Evolutionary conservation across 805 yeast species (phyloP).

Genomic region (Pichia kluyveri): DNA sequence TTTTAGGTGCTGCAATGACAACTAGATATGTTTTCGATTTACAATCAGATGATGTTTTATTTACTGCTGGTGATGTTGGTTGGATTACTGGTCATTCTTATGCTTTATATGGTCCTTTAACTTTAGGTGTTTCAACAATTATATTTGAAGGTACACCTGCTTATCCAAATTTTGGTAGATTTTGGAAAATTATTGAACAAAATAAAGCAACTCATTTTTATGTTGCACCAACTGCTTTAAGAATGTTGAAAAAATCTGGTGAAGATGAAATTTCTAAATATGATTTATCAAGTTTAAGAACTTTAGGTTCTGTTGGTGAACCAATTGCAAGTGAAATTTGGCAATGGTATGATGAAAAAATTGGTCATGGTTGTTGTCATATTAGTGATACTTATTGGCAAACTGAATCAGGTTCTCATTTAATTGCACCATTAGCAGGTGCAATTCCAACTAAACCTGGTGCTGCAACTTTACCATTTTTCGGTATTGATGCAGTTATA

Average conservation of each 20-base stretch:
- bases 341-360: slow-evolving; percentile 95
- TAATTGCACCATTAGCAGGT: slow-evolving; percentile 93
- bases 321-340: slow-evolving; percentile 97
- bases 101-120: slow-evolving; percentile 88
- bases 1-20: slow-evolving; percentile 85
- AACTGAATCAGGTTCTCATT: slow-evolving; percentile 94
- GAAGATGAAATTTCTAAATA: slow-evolving; percentile 71
- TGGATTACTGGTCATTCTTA: slow-evolving; percentile 99
- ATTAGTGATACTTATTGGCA: slow-evolving; percentile 98
- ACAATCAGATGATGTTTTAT: slow-evolving; percentile 76
- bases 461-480: slow-evolving; percentile 92
- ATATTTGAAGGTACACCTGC: slow-evolving; percentile 98
- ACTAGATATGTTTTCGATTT: slow-evolving; percentile 91
- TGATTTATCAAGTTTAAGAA: slow-evolving; percentile 80
- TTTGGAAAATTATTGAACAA: slow-evolving; percentile 92
- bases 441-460: slow-evolving; percentile 95
- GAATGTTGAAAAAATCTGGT: slow-evolving; percentile 80
- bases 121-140: slow-evolving; percentile 81
- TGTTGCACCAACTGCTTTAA: slow-evolving; percentile 96
- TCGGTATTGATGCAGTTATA: slow-evolving; percentile 84
- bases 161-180: slow-evolving; percentile 88
- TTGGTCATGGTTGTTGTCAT: slow-evolving; percentile 85
- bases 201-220: slow-evolving; percentile 92
- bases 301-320: slow-evolving; percentile 96
- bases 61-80: slow-evolving; percentile 98